Evolutionary conservation across 2,329 filamentous ascomycete genomes (phyloP).

Genomic region (Microdochium paspali): DNA sequence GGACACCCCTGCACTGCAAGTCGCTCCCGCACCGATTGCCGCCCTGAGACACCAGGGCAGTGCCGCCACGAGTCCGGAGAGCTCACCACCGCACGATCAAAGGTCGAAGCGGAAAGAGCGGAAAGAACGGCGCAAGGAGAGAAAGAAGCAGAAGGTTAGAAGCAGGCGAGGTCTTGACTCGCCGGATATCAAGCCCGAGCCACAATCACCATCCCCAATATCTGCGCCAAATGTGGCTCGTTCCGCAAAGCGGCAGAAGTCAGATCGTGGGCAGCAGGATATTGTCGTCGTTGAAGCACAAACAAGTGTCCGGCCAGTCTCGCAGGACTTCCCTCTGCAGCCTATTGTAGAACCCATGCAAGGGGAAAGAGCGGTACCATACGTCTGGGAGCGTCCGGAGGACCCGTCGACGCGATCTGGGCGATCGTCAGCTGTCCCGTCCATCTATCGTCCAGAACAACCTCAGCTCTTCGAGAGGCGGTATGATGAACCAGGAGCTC

Average conservation of each 20-base stretch:
- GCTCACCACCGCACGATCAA: conserved; percentile 44
- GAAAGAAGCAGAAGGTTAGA: conserved; percentile 41
- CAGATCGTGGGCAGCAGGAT: conserved; percentile 21
- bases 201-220: conserved; percentile 53
- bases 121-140: conserved; percentile 39
- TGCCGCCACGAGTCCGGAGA: conserved; percentile 47
- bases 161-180: conserved; percentile 30
- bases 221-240: conserved; percentile 40
- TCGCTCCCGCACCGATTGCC: conserved; percentile 43
- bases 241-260: conserved; percentile 46
- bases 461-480: background rate
- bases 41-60: conserved; percentile 42
- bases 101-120: conserved; percentile 37
- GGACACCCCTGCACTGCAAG: conserved; percentile 23
- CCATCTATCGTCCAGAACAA: conserved; percentile 14
- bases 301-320: conserved; percentile 29
- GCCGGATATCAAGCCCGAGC: conserved; percentile 55
- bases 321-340: conserved; percentile 24
- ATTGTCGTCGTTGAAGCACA: conserved; percentile 34
- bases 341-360: conserved; percentile 9
- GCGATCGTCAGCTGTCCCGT: conserved; percentile 17
- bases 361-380: conserved; percentile 10
- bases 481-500: conserved; percentile 9
- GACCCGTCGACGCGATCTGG: conserved; percentile 16
- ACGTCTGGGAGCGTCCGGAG: conserved; percentile 22